Conservation (phyloP, 2,329 filamentous ascomycete species). For the Trichoderma brevicompactum region DNA sequence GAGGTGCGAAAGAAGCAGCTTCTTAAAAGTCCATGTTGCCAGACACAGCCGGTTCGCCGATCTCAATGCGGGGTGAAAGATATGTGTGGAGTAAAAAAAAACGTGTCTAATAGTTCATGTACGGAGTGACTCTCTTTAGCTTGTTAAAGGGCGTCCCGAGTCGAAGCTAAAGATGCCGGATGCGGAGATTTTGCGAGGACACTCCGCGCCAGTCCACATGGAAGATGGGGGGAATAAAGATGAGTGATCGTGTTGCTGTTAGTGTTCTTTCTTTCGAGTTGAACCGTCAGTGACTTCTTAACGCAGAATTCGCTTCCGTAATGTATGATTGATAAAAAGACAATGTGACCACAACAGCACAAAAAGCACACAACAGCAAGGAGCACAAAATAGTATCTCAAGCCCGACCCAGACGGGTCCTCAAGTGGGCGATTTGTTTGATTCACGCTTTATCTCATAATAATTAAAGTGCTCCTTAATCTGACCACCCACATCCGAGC, state of each 20-base stretch:
- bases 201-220: too few species aligned
- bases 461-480: conserved; percentile 17
- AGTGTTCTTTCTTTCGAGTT: too few species aligned
- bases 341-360: too few species aligned
- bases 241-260: too few species aligned
- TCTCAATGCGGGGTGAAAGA: conserved; percentile 9
- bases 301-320: too few species aligned
- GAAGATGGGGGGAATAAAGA: too few species aligned
- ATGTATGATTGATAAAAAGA: too few species aligned
- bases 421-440: conserved; percentile 4
- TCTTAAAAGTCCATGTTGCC: not conserved
- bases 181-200: not conserved
- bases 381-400: not conserved
- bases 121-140: not conserved
- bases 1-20: not conserved
- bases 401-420: not conserved
- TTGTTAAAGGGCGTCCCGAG: not conserved
- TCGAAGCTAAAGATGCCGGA: not conserved
- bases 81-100: conserved; percentile 5
- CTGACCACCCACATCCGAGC: conserved; percentile 25
- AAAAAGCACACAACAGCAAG: too few species aligned
- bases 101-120: not conserved
- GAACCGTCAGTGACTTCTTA: too few species aligned
- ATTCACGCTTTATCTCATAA: conserved; percentile 19
- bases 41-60: not conserved